Conservation (phyloP, 306 rosid genomes). For the Begonia loranthoides region DNA sequence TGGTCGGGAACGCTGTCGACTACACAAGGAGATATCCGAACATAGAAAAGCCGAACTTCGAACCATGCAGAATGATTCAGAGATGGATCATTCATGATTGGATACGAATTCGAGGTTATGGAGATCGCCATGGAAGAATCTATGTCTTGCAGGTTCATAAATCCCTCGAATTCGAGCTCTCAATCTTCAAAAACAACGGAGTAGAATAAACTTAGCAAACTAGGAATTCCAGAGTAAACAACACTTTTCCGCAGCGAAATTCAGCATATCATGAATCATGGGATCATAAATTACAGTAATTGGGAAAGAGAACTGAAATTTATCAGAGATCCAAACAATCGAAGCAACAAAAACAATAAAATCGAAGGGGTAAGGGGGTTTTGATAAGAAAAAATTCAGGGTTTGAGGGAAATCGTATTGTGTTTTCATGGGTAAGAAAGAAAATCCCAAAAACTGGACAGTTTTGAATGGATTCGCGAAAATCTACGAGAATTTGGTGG, state of each 20-base stretch:
- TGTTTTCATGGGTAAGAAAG: conserved; percentile 7
- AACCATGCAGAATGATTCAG: conserved; percentile 39
- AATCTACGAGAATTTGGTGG: too few species aligned
- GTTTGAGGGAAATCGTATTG: neutral
- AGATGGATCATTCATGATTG: conserved; percentile 26
- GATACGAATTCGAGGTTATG: conserved; percentile 26
- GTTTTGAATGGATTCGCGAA: too few species aligned
- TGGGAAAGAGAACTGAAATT: too few species aligned
- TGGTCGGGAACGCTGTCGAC: conserved; percentile 42
- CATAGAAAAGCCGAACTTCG: conserved; percentile 54
- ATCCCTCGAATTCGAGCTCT: neutral
- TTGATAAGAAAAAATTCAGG: conserved; percentile 3
- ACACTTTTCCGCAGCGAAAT: neutral
- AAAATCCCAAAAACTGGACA: too few species aligned
- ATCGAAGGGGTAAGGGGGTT: conserved; percentile 10
- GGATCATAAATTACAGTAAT: neutral
- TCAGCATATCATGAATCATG: conserved; percentile 3
- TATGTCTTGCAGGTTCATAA: conserved; percentile 37
- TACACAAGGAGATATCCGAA: conserved; percentile 52
- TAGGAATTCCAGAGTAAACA: neutral
- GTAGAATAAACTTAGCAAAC: neutral
- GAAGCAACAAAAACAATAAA: neutral
- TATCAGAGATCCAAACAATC: too few species aligned
- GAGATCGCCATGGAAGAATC: conserved; percentile 24
- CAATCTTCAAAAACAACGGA: neutral